These are phyloP conservation scores for Metschnikowia similis DNA, from an alignment of 805 yeast genomes.

Conservation along the genomic window DNA sequence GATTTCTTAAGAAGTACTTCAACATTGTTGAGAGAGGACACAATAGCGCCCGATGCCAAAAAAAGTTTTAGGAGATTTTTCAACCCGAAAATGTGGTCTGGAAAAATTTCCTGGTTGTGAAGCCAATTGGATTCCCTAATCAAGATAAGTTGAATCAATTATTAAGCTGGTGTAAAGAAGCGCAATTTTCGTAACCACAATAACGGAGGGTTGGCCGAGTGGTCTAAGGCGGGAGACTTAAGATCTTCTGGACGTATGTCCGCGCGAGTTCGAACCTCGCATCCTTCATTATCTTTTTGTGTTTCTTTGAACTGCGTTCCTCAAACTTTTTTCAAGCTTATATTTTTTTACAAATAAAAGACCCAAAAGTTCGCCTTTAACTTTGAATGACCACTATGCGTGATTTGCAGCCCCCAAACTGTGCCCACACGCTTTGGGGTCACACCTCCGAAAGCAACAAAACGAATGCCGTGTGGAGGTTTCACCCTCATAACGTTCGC, in stretches of 20 bases:
- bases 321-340: no score
- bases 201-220: conserved; percentile 48
- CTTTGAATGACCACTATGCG: no score
- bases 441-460: background rate
- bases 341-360: background rate
- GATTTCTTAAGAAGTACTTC: no score
- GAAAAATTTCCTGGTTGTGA: no score
- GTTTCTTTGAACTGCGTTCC: no score
- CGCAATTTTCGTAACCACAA: background rate
- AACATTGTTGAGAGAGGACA: no score
- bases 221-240: conserved; percentile 52
- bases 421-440: background rate
- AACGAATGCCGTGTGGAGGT: background rate
- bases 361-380: no score
- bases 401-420: background rate
- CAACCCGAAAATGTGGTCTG: no score
- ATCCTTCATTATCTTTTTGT: conserved; percentile 41
- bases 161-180: background rate
- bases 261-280: conserved; percentile 56
- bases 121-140: no score
- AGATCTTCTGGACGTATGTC: conserved; percentile 46
- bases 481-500: background rate
- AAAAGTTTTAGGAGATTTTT: no score
- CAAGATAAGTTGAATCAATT: no score
- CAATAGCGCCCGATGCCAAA: no score